phyloP scores from a whole-genome alignment of 805 yeast genomes.

The Hanseniaspora valbyensis region DNA sequence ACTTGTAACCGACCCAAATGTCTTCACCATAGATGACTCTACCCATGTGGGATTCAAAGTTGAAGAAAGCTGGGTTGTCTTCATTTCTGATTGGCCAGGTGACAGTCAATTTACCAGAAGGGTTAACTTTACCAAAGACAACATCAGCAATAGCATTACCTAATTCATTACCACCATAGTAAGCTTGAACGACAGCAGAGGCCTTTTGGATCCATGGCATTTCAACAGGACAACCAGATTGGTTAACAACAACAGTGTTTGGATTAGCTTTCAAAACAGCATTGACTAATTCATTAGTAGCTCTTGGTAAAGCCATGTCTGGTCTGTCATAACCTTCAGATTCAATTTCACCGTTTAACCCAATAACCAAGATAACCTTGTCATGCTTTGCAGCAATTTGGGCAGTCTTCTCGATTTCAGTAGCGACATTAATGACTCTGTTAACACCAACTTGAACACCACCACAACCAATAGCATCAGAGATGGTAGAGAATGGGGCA shows the following conservation, averaged over 20 bases:
- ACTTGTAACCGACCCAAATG: constrained; percentile 52
- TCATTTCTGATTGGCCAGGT: constrained; percentile 42
- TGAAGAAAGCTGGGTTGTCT: constrained; percentile 49
- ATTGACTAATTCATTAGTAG: constrained; percentile 36
- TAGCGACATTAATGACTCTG: constrained; percentile 25
- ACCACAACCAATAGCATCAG: constrained; percentile 30
- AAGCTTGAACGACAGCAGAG: constrained; percentile 40
- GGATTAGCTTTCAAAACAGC: constrained; percentile 39
- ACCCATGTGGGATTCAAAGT: constrained; percentile 42
- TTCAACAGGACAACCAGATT: constrained; percentile 52
- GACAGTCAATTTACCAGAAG: constrained; percentile 48
- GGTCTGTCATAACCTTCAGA: constrained; percentile 49
- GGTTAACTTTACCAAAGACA: constrained; percentile 48
- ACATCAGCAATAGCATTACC: constrained; percentile 54
- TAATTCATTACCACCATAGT: constrained; percentile 48
- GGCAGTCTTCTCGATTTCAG: constrained; percentile 35
- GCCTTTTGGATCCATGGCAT: constrained; percentile 42
- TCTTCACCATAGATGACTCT: constrained; percentile 53
- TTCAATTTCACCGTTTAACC: constrained; percentile 47
- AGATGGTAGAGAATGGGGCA: constrained; percentile 31
- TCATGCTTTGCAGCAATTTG: constrained; percentile 41
- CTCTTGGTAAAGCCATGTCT: constrained; percentile 41
- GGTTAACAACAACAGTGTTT: constrained; percentile 44
- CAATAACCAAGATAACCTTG: constrained; percentile 42
- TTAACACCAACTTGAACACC: constrained; percentile 30